Percentiles rank a stretch among this genome's conserved stretches.
Conservation (phyloP, 106 monocot species). For the Phalaenopsis equestris region DNA sequence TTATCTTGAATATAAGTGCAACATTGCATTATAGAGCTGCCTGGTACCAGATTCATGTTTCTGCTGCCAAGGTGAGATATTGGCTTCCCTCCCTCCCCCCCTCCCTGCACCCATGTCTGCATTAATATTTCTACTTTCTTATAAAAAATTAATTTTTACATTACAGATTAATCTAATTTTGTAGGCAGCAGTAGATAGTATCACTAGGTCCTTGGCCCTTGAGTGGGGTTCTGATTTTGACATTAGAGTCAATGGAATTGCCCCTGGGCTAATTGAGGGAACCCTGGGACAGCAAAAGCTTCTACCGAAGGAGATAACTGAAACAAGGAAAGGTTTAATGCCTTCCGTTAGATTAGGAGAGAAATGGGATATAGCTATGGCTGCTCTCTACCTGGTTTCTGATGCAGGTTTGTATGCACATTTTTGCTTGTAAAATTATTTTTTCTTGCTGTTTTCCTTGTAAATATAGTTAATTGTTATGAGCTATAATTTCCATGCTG, state of each 20-base stretch:
- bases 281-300: slow-evolving; percentile 86
- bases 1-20: slow-evolving; percentile 90
- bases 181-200: slow-evolving; percentile 92
- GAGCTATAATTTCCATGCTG: no score
- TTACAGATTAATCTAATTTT: neutral
- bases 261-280: slow-evolving; percentile 81
- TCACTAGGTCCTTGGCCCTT: slow-evolving; percentile 85
- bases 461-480: no score
- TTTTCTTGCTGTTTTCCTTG: no score
- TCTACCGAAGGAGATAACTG: slow-evolving; percentile 53
- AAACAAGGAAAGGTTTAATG: slow-evolving; percentile 15
- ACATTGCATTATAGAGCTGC: slow-evolving; percentile 85
- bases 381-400: slow-evolving; percentile 80
- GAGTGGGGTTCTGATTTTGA: slow-evolving; percentile 93
- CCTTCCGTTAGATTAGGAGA: slow-evolving; percentile 58
- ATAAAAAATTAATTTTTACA: no score
- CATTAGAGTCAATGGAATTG: slow-evolving; percentile 95
- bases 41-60: slow-evolving; percentile 96
- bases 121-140: neutral
- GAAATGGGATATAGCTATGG: slow-evolving; percentile 90
- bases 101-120: no score
- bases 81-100: neutral
- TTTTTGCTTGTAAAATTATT: no score
- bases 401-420: slow-evolving; percentile 51
- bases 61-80: slow-evolving; percentile 77